phyloP scores from a whole-genome alignment of 2,329 filamentous ascomycete genomes.

The Macroventuria anomochaeta region DNA sequence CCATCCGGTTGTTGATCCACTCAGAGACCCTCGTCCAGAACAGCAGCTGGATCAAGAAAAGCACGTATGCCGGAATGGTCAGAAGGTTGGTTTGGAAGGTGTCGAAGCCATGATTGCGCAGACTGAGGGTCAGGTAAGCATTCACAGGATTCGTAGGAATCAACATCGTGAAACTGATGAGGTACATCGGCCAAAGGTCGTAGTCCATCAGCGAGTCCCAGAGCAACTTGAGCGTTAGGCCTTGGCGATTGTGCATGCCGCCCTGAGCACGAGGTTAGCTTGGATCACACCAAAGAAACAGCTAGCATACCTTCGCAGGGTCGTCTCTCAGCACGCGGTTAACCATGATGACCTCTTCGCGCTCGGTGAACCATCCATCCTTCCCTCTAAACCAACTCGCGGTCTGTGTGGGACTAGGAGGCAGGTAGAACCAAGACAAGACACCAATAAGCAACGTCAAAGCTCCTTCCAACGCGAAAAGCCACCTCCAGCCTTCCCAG shows the following conservation, averaged over 20 bases:
- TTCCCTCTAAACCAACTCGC: neutral
- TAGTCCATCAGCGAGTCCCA: neutral
- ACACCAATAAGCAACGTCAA: neutral
- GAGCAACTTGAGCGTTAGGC: neutral
- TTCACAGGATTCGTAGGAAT: neutral
- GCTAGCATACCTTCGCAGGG: neutral
- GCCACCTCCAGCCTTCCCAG: neutral
- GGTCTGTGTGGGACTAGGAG: neutral
- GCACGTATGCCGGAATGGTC: neutral
- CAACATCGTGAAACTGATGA: neutral
- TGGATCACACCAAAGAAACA: neutral
- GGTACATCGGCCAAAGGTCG: neutral
- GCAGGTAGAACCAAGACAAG: neutral
- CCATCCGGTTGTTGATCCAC: neutral
- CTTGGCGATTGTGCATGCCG: neutral
- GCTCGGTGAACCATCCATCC: neutral
- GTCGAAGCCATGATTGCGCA: neutral
- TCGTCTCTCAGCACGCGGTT: neutral
- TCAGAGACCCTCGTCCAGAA: neutral
- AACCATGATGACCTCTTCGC: neutral
- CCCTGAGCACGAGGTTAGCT: neutral
- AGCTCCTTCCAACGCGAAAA: neutral
- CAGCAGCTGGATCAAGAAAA: neutral
- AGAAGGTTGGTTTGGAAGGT: neutral
- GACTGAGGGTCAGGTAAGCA: neutral